phyloP scores from a whole-genome alignment of 306 rosid species.

The Aeschynomene evenia region DNA sequence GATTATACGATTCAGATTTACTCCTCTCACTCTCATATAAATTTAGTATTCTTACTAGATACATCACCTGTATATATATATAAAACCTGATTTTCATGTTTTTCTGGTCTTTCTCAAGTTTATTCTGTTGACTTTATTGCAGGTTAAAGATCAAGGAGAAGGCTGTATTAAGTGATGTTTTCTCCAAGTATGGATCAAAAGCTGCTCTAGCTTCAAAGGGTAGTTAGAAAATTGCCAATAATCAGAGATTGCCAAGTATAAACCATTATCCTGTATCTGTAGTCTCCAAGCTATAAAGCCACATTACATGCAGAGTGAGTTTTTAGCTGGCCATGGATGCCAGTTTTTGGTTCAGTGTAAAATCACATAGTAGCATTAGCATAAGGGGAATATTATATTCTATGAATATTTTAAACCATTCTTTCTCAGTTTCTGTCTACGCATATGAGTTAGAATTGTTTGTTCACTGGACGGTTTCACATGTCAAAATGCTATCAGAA shows the following conservation, averaged over 20 bases:
- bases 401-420: conserved; percentile 15
- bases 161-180: conserved; percentile 72
- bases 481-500: not conserved
- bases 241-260: not conserved
- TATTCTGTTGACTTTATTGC: conserved; percentile 34
- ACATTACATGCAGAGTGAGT: not conserved
- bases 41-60: no score
- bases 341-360: conserved; percentile 23
- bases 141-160: conserved; percentile 87
- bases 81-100: not conserved
- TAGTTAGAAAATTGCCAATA: conserved; percentile 3
- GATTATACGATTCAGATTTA: no score
- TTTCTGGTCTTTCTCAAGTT: conserved; percentile 2
- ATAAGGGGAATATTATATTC: not conserved
- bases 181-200: conserved; percentile 74
- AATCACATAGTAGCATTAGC: conserved; percentile 5
- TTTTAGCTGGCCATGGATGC: conserved; percentile 6
- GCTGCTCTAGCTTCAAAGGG: conserved; percentile 42
- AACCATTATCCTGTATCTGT: not conserved
- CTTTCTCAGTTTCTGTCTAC: not conserved
- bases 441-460: not conserved
- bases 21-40: no score
- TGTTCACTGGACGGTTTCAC: not conserved
- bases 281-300: not conserved
- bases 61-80: no score